Evolutionary conservation across 2,329 filamentous ascomycete species (phyloP), one percentile per base, ranked within the genome.

Genomic region (Pseudogymnoascus sp.): DNA sequence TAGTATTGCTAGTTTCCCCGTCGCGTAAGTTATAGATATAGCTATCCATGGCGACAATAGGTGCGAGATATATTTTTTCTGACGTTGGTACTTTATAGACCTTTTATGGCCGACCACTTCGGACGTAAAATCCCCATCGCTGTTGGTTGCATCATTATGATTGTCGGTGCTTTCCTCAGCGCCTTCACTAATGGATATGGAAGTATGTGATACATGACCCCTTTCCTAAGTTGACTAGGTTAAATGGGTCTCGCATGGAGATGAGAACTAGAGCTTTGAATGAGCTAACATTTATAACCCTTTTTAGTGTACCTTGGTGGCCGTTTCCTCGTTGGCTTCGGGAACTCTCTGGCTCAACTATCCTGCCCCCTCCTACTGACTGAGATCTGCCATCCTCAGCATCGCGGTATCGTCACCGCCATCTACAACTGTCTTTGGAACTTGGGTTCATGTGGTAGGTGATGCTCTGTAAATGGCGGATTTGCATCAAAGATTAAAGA

Each of bases 361-460:
- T 81, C 83, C 3, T 86, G 85, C 12, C 86, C 86, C 2, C 77
- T 89, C 59, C 78, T 89, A 6, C 78, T 89, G 8, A 84, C 84
- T 3, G 87, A 89, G 76, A 81, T 89, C 65, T 84, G 82, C 74
- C 86, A 89, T 70, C 86, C 86, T 23, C 86, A 89, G 70, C 86
- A 89, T 70, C 83, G 86, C 70, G 86, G 81, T 36, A 82, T 82
- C 31, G 79, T 89, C 59, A 89, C 86, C 1, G 79, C 86, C 12
- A 79, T 89, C 64, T 89, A 89, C 75, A 89, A 89, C 73, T 87
- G 84, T 69, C 74, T 88, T 56, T 89, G 85, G 85, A 87, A 88
- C 72, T 73, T 85, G 63, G 85, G 84, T 59, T 76, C 77, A 34
- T 75, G 80, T 31, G n/a, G 46, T 53, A 31, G 3, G 74, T 74